Evolutionary conservation across 805 yeast species (phyloP).

Genomic region (Groenewaldozyma tartarivorans): DNA sequence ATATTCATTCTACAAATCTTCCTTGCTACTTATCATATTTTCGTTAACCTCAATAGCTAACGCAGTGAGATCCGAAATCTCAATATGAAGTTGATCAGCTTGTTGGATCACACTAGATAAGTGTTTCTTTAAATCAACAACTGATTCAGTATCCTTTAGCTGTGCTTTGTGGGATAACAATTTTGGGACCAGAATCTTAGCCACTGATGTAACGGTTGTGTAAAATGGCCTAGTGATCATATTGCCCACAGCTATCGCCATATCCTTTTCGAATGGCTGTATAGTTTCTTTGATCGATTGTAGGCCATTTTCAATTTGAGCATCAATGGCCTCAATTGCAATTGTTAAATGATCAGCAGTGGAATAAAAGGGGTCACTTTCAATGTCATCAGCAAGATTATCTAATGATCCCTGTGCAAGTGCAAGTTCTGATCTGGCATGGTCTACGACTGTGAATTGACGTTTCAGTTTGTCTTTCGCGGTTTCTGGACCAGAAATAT

Average conservation of each 20-base stretch:
- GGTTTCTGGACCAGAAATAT: constrained; percentile 5
- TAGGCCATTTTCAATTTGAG: constrained; percentile 17
- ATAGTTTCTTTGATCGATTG: constrained; percentile 8
- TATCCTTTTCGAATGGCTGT: constrained; percentile 11
- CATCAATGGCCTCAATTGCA: constrained; percentile 16
- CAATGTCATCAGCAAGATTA: background rate
- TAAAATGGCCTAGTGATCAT: constrained; percentile 14
- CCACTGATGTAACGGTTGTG: constrained; percentile 15
- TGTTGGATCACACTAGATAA: background rate
- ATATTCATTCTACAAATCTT: background rate
- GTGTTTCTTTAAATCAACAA: background rate
- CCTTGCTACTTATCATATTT: background rate
- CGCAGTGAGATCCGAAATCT: background rate
- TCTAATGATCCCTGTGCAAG: constrained; percentile 11
- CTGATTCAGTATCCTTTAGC: background rate
- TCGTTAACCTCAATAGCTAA: background rate
- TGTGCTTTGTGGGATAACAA: background rate
- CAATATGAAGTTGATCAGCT: background rate
- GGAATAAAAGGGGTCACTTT: constrained; percentile 5
- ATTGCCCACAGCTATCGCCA: constrained; percentile 7
- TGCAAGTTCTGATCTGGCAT: constrained; percentile 11
- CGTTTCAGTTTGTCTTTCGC: background rate
- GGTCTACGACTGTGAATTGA: constrained; percentile 3
- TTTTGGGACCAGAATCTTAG: constrained; percentile 11
- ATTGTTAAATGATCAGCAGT: constrained; percentile 10